These are phyloP conservation scores for Calonectria honghensis DNA, from an alignment of 2,329 filamentous ascomycete species.

Conservation along the genomic window DNA sequence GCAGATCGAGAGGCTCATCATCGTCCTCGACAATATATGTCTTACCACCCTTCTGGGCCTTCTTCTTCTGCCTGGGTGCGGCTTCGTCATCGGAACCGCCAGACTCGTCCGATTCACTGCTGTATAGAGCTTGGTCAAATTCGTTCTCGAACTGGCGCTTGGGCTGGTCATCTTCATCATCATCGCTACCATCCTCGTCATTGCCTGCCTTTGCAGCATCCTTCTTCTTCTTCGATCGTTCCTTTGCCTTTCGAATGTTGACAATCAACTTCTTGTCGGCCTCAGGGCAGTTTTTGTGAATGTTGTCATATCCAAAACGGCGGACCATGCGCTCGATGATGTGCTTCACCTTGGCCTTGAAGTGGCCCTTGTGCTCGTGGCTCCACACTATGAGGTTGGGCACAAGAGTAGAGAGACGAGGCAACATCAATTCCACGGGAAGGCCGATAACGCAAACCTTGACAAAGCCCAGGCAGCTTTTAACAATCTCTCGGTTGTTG, in stretches of 20 bases:
- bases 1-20: conserved; percentile 94
- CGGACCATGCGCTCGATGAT: conserved; percentile 96
- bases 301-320: conserved; percentile 87
- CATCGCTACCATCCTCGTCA: conserved; percentile 74
- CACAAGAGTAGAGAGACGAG: conserved; percentile 84
- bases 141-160: conserved; percentile 88
- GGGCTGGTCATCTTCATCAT: conserved; percentile 67
- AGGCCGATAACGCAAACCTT: conserved; percentile 95
- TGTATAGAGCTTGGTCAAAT: conserved; percentile 97
- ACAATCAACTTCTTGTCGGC: conserved; percentile 91
- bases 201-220: conserved; percentile 77
- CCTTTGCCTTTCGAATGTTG: conserved; percentile 96
- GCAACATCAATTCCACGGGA: conserved; percentile 85
- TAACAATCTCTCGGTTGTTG: conserved; percentile 97
- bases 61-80: conserved; percentile 66
- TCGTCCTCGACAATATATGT: conserved; percentile 96
- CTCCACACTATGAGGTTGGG: conserved; percentile 97
- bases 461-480: conserved; percentile 94
- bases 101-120: conserved; percentile 79
- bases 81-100: conserved; percentile 75
- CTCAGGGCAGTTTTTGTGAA: conserved; percentile 89
- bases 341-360: conserved; percentile 98
- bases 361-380: conserved; percentile 98
- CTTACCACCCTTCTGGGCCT: conserved; percentile 77
- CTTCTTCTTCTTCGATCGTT: conserved; percentile 93